These are phyloP conservation scores for Apiospora marii DNA, from an alignment of 2,329 filamentous ascomycete species.

Conservation along the genomic window DNA sequence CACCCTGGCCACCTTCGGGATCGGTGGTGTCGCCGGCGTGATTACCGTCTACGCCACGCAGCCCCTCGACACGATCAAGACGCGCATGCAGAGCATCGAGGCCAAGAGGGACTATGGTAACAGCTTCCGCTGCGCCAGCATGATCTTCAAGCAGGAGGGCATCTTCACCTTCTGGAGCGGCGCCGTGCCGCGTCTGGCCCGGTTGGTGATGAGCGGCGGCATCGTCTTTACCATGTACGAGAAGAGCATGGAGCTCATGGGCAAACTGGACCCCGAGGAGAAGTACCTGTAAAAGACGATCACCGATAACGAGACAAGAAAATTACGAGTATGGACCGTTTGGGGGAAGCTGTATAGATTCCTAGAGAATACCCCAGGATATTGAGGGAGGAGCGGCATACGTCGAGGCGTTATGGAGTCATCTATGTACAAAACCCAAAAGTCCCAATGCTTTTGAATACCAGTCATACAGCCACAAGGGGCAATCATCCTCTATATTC, in stretches of 20 bases:
- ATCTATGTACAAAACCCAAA: slow-evolving; percentile 16
- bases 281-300: slow-evolving; percentile 72
- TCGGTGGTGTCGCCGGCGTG: slow-evolving; percentile 86
- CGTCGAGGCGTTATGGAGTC: slow-evolving; percentile 7
- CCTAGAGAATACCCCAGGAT: slow-evolving; percentile 27
- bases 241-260: slow-evolving; percentile 91
- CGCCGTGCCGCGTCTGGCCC: slow-evolving; percentile 82
- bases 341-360: slow-evolving; percentile 29
- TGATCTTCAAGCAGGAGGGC: slow-evolving; percentile 90
- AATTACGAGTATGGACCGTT: background rate
- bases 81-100: slow-evolving; percentile 96
- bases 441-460: slow-evolving; percentile 21
- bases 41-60: slow-evolving; percentile 86
- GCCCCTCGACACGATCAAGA: slow-evolving; percentile 93
- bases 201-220: slow-evolving; percentile 89
- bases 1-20: slow-evolving; percentile 84
- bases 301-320: background rate
- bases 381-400: slow-evolving; percentile 12
- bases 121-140: slow-evolving; percentile 80
- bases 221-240: slow-evolving; percentile 99
- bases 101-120: slow-evolving; percentile 84
- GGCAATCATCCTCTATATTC: slow-evolving; percentile 29
- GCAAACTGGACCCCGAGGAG: slow-evolving; percentile 80
- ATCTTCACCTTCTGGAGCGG: slow-evolving; percentile 93
- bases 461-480: slow-evolving; percentile 15